phyloP scores from a whole-genome alignment of 1,284 basidiomycete species.

The Athelia psychrophila region DNA sequence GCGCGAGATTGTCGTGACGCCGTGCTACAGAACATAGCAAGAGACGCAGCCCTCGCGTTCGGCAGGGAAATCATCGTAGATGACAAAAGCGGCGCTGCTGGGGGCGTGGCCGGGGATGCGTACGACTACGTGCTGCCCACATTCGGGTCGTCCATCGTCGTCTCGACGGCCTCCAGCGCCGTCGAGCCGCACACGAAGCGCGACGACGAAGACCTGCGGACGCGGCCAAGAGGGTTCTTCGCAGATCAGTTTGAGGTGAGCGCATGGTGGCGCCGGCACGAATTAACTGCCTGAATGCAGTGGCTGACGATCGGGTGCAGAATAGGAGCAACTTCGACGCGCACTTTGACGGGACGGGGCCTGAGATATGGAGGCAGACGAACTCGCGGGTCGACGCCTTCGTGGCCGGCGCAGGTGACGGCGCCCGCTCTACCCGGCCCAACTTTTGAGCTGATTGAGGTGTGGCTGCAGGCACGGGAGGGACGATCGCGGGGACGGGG shows the following conservation, averaged over 20 bases:
- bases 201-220: constrained; percentile 40
- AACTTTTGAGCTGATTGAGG: constrained; percentile 3
- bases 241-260: constrained; percentile 92
- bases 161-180: constrained; percentile 50
- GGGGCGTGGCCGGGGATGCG: neutral
- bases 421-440: constrained; percentile 8
- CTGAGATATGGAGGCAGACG: constrained; percentile 95
- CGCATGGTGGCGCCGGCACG: neutral
- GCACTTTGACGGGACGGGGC: constrained; percentile 89
- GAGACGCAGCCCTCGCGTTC: constrained; percentile 72
- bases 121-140: constrained; percentile 27
- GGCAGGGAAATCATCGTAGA: constrained; percentile 44
- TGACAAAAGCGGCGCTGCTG: constrained; percentile 19
- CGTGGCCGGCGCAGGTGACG: constrained; percentile 87
- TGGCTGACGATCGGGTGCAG: constrained; percentile 39
- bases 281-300: neutral
- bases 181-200: constrained; percentile 33
- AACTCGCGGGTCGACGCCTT: constrained; percentile 84
- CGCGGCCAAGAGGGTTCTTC: constrained; percentile 75
- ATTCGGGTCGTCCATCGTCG: constrained; percentile 48
- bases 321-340: constrained; percentile 90
- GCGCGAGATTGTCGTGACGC: neutral
- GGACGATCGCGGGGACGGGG: constrained; percentile 88
- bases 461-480: constrained; percentile 73
- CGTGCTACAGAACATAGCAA: constrained; percentile 70